phyloP scores from a whole-genome alignment of 2,329 filamentous ascomycete genomes.

The Neospermospora avenae region DNA sequence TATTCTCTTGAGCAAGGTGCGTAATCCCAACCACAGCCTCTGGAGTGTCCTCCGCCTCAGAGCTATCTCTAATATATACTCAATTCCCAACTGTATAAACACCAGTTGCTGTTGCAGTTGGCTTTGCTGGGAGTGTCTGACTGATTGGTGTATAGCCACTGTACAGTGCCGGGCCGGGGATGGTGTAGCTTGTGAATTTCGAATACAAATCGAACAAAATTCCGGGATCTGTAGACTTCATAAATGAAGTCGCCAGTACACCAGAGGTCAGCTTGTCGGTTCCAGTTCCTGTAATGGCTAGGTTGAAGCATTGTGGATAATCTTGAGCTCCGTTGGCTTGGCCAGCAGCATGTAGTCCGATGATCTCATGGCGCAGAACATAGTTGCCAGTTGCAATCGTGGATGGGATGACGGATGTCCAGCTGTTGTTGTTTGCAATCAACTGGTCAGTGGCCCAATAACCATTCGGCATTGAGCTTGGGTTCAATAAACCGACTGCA shows the following conservation, averaged over 20 bases:
- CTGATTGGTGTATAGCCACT: constrained; percentile 19
- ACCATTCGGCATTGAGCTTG: constrained; percentile 16
- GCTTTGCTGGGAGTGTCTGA: constrained; percentile 22
- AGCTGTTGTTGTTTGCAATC: constrained; percentile 51
- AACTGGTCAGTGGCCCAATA: constrained; percentile 45
- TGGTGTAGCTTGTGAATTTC: constrained; percentile 31
- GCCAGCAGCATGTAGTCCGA: constrained; percentile 31
- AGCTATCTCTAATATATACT: background rate
- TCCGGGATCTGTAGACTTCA: constrained; percentile 41
- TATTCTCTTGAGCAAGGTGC: background rate
- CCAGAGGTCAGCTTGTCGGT: constrained; percentile 35
- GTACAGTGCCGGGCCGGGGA: constrained; percentile 38
- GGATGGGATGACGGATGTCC: constrained; percentile 44
- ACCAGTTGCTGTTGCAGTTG: constrained; percentile 20
- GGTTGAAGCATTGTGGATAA: constrained; percentile 50
- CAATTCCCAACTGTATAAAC: constrained; percentile 6
- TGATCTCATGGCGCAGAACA: constrained; percentile 51
- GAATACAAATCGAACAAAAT: constrained; percentile 41
- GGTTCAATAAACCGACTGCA: constrained; percentile 36
- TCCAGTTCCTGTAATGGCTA: constrained; percentile 44
- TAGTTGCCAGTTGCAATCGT: constrained; percentile 46
- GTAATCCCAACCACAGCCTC: background rate
- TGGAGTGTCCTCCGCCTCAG: background rate
- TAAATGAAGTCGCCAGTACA: constrained; percentile 39
- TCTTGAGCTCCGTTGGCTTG: constrained; percentile 45